Base-by-base conservation (phyloP, 192 early-diverging fungal species). In the Backusella tarrabulga region DNA sequence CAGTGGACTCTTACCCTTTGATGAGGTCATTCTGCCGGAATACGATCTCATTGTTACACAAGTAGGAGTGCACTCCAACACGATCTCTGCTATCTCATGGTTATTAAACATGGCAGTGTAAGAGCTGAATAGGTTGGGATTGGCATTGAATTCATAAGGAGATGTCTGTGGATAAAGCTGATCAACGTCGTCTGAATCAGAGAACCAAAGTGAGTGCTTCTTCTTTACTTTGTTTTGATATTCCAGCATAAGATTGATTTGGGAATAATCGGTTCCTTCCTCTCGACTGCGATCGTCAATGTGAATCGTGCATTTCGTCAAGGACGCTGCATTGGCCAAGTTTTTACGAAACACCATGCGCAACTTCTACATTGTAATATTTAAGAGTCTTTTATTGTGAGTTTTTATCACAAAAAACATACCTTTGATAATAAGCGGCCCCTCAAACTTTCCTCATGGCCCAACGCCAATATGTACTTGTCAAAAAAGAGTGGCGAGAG, bases 341-440 rank as follows among this genome's bases (percentile, higher is more conserved):
- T 63, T 63, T 63, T 63, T 63, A 29, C 56, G 56, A 63, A 63
- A 63, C 26, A 63, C 23, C 56, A 63, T 63, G 56, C 56, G 56
- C 29, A 63, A 14, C 4, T 63, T 63, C 56, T 63, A 40, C 38
- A 11, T 40, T 40, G 3, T 40, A 12, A 38, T 12, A 40, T 40
- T 40, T 17, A 54, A 23, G 56, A 26, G 54, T 56, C 8, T 56
- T 3, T 29, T 14, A 12, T 1, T 56, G n/a, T 21, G 19, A 44
- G 15, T n/a, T 6, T 6, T n/a, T n/a, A 50, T 1, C 1, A n/a
- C 15, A 50, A 6, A 19, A 46, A 15, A 50, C 19, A 17, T 63
- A 63, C 56, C 26, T 63, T 63, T 23, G 56, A 63, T 29, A 63
- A 63, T 63, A 63, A 63, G 56, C 56, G 56, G 23, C 56, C 21